Evolutionary conservation across 805 yeast species (phyloP).

Genomic region (Wickerhamiella lipophila): DNA sequence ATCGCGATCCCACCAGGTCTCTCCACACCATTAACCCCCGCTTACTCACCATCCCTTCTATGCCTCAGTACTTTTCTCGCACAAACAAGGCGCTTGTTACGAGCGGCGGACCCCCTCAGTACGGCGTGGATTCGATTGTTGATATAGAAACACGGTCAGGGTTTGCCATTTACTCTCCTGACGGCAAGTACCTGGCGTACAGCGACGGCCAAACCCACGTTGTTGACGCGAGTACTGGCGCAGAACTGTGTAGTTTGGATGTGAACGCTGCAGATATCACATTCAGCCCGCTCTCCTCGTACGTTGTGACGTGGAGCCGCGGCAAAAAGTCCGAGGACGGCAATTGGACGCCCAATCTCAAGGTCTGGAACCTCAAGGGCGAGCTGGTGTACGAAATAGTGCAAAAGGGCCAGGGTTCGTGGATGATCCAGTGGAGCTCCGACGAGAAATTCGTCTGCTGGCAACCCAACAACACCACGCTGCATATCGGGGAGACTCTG

Average conservation of each 20-base stretch:
- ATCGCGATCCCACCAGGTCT: too few relatives aligned
- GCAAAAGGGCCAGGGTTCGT: slow-evolving; percentile 62
- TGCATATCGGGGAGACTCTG: slow-evolving; percentile 39
- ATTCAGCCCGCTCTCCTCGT: slow-evolving; percentile 82
- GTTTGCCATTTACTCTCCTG: slow-evolving; percentile 50
- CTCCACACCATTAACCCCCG: too few relatives aligned
- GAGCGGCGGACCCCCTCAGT: slow-evolving; percentile 24
- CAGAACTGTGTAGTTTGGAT: slow-evolving; percentile 37
- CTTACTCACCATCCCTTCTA: slow-evolving; percentile 6
- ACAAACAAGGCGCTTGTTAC: slow-evolving; percentile 22
- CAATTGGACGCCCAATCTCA: slow-evolving; percentile 65
- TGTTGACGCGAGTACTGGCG: slow-evolving; percentile 43
- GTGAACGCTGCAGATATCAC: slow-evolving; percentile 63
- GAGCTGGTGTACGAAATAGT: slow-evolving; percentile 39
- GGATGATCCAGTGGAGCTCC: slow-evolving; percentile 78
- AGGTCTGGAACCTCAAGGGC: slow-evolving; percentile 48
- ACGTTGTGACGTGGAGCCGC: slow-evolving; percentile 78
- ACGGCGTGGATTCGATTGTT: slow-evolving; percentile 20
- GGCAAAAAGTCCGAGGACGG: slow-evolving; percentile 63
- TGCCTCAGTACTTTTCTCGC: slow-evolving; percentile 25
- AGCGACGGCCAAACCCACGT: slow-evolving; percentile 49
- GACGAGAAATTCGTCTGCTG: slow-evolving; percentile 66
- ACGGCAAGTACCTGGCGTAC: slow-evolving; percentile 59
- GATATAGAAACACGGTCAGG: slow-evolving; percentile 24
- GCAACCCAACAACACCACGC: slow-evolving; percentile 40